Evolutionary conservation across 371 early-diverging fungal species (phyloP), one percentile per base, ranked within the genome.

Genomic region (Actinomortierella ambigua): DNA sequence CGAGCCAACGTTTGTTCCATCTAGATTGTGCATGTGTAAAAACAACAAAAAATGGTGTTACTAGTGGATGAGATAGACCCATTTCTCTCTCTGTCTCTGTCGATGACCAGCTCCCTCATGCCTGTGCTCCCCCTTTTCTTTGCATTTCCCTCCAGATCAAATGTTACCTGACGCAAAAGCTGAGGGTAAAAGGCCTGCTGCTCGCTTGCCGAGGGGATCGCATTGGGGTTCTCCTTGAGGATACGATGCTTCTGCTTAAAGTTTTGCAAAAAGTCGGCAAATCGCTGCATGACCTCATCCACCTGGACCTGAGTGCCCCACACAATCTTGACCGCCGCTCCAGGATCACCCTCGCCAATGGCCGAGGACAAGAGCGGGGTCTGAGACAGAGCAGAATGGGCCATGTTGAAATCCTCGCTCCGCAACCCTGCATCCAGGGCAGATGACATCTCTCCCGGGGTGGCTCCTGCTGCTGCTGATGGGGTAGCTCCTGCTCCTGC

Each of bases 241-340:
- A 71, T 66, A 55, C 89, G 83, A 67, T 93, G 77, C 42, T 82
- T 80, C 14, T 85, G 59, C 9, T 87, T 88, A 69, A 94, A 98
- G 53, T 90, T 81, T 34, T 70, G 63, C 68, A 99, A 79, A 75
- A 99, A 99, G 62, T 95, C 89, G 50, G 89, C 83, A 82, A 99
- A 99, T 24, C 82, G 77, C n/a, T 79, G 77, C 80, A 93, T 94
- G 44, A 92, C 91, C 48, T 97, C 96, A 47, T 95, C 88, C 48
- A 99, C 91, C 66, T 95, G 94, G 66, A 99, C 91, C 8, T 94
- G 95, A 0, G 99, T 99, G 47, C 99, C 99, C 99, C 99, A 99
- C 60, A 99, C 97, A 57, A 94, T 80, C 51, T 71, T 71, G 47
- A 71, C 66, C 0, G 62, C 63, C 46, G 65, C 62, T 11, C 59